A percentile compares a stretch with the other conserved stretches of the same genome.
Evolutionary conservation across 805 yeast species (phyloP).

Genomic region (Candida manassasensis): DNA sequence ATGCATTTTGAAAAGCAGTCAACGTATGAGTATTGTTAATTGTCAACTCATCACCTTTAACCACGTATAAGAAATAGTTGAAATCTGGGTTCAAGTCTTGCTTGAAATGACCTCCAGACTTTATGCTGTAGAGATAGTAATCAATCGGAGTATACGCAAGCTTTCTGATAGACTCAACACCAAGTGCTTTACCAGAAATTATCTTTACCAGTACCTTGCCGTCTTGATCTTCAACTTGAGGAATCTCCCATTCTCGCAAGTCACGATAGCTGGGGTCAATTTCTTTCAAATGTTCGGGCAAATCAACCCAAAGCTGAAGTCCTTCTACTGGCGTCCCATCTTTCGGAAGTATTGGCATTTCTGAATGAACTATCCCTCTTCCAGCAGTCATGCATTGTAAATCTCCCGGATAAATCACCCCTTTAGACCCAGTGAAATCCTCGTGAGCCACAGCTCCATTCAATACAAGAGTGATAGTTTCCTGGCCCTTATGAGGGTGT

Average conservation of each 20-base stretch:
- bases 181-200: slow-evolving; percentile 71
- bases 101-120: slow-evolving; percentile 59
- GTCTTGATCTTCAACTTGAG: slow-evolving; percentile 59
- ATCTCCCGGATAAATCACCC: slow-evolving; percentile 73
- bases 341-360: slow-evolving; percentile 64
- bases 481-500: slow-evolving; percentile 35
- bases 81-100: slow-evolving; percentile 56
- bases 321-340: slow-evolving; percentile 52
- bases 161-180: slow-evolving; percentile 65
- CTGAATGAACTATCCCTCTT: slow-evolving; percentile 76
- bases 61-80: slow-evolving; percentile 66
- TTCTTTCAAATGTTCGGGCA: slow-evolving; percentile 59
- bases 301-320: slow-evolving; percentile 83
- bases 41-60: slow-evolving; percentile 50
- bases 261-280: slow-evolving; percentile 74
- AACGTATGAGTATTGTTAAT: slow-evolving; percentile 38
- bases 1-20: slow-evolving; percentile 46
- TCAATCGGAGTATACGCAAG: slow-evolving; percentile 77
- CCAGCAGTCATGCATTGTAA: slow-evolving; percentile 93
- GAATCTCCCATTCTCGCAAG: slow-evolving; percentile 62
- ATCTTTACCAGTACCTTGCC: slow-evolving; percentile 59
- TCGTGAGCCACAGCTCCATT: slow-evolving; percentile 34
- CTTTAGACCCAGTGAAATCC: slow-evolving; percentile 78
- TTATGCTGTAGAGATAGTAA: slow-evolving; percentile 59
- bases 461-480: slow-evolving; percentile 27